Evolutionary conservation across 2,329 filamentous ascomycete genomes (phyloP), one percentile per base, ranked within the genome.

Genomic region (Aureobasidium sp.): DNA sequence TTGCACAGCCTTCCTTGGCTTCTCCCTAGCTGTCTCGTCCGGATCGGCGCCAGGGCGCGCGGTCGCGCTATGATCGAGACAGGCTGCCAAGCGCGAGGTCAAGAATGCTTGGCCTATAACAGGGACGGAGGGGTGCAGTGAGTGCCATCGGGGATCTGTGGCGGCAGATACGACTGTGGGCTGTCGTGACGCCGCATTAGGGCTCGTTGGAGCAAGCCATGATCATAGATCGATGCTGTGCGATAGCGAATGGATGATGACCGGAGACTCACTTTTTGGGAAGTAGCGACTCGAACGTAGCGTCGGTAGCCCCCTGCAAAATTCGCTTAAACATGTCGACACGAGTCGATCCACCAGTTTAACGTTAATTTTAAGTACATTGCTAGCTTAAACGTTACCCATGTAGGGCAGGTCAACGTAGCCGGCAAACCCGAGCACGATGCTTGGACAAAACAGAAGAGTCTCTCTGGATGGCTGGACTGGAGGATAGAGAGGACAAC

Each of bases 1-100:
- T 51, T 50, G 57, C 57, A 60, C 57, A 51, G 57, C 57, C 57
- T 34, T 57, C 46, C 57, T 51, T 51, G 39, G 44, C 57, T 51
- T 23, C 12, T 23, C 32, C 15, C 52, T 56, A 44, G 52, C 51
- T 55, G 51, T 55, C 51, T 41, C 37, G 37, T 29, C 20, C 13
- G 17, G 51, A 55, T 55, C 51, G 51, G 51, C 51, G 51, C 51
- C 37, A 55, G 51, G 32, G 36, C 36, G 36, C 36, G 29, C 39
- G 36, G 32, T 20, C 37, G 37, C 51, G 20, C 41, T 57, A 57
- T 39, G 55, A 58, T 58, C 42, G 41, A 47, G 42, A 58, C 32
- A 48, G 55, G 42, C 20, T 10, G 42, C 42, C 55, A 58, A 58
- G 42, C 42, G 55, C 55, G 55, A 58, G 55, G 55, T 58, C 55